Percentiles rank a stretch among this genome's conserved stretches.
phyloP scores from a whole-genome alignment of 2,329 filamentous ascomycete species.

The Claviceps fusiformis region DNA sequence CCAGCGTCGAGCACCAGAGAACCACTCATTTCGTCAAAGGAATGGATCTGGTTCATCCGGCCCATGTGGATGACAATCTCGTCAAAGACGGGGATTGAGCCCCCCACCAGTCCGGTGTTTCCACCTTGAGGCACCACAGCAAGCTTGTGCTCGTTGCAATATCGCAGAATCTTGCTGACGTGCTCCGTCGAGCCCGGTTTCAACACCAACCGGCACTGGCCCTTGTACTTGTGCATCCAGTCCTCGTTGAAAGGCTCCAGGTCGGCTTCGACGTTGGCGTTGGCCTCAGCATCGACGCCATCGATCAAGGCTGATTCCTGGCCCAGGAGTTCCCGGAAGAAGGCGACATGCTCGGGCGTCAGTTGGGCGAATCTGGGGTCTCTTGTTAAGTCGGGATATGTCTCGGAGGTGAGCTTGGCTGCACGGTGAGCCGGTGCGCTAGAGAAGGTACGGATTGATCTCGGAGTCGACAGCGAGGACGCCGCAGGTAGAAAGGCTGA shows the following conservation, averaged over 20 bases:
- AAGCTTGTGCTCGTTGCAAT: constrained; percentile 86
- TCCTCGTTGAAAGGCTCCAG: constrained; percentile 88
- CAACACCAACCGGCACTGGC: constrained; percentile 74
- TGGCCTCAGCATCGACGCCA: constrained; percentile 50
- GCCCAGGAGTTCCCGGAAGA: constrained; percentile 72
- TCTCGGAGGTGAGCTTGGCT: constrained; percentile 67
- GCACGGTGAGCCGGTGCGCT: constrained; percentile 10
- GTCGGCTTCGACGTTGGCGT: constrained; percentile 58
- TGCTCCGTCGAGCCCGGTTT: constrained; percentile 76
- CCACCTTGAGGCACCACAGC: constrained; percentile 95
- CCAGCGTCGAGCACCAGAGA: constrained; percentile 84
- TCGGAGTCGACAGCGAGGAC: constrained; percentile 11
- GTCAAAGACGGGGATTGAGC: constrained; percentile 92
- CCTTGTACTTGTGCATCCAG: constrained; percentile 98
- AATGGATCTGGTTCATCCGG: constrained; percentile 82
- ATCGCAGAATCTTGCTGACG: constrained; percentile 79
- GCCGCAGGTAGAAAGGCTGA: neutral
- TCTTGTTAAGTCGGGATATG: constrained; percentile 71
- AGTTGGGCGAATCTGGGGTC: constrained; percentile 63
- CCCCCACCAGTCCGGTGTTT: constrained; percentile 91
- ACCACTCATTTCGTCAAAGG: constrained; percentile 86
- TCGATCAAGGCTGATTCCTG: constrained; percentile 71
- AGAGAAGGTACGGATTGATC: constrained; percentile 11
- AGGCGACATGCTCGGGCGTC: constrained; percentile 64
- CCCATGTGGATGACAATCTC: constrained; percentile 89